Evolutionary conservation across 345 rosid genomes (phyloP).

Genomic region (Acer yangbiense): DNA sequence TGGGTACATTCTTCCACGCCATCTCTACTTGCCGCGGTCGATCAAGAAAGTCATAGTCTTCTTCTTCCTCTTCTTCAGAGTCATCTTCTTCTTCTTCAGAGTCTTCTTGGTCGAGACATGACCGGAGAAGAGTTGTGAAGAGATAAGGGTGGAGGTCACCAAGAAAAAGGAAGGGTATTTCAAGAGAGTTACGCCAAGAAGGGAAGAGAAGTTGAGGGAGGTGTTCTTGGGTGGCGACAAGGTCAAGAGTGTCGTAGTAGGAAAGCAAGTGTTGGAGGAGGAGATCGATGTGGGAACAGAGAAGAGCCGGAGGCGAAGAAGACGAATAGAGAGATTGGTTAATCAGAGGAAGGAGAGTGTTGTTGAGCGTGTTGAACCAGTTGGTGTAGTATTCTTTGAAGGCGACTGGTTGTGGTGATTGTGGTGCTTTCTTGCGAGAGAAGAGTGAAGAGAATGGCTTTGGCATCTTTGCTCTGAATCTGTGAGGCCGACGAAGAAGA

Average conservation of each 20-base stretch:
- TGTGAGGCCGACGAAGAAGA: no score
- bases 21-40: slow-evolving; percentile 44
- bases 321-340: slow-evolving; percentile 54
- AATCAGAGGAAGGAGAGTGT: slow-evolving; percentile 71
- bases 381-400: slow-evolving; percentile 64
- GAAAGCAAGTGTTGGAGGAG: slow-evolving; percentile 72
- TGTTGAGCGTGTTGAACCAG: slow-evolving; percentile 64
- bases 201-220: slow-evolving; percentile 73
- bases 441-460: slow-evolving; percentile 40
- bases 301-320: slow-evolving; percentile 45
- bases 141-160: slow-evolving; percentile 89
- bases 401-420: slow-evolving; percentile 22
- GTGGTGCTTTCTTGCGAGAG: slow-evolving; percentile 49
- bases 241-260: slow-evolving; percentile 81
- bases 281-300: slow-evolving; percentile 54
- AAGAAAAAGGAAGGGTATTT: slow-evolving; percentile 76
- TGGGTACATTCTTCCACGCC: slow-evolving; percentile 69
- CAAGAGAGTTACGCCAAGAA: slow-evolving; percentile 71
- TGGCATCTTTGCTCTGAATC: slow-evolving; percentile 39
- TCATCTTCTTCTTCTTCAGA: slow-evolving; percentile 19
- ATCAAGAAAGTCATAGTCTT: not conserved
- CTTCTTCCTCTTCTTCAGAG: not conserved
- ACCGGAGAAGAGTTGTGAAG: slow-evolving; percentile 76
- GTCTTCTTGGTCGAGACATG: slow-evolving; percentile 50
- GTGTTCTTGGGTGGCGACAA: slow-evolving; percentile 48